phyloP scores from a whole-genome alignment of 1,284 basidiomycete species.

The Moesziomyces antarcticus region DNA sequence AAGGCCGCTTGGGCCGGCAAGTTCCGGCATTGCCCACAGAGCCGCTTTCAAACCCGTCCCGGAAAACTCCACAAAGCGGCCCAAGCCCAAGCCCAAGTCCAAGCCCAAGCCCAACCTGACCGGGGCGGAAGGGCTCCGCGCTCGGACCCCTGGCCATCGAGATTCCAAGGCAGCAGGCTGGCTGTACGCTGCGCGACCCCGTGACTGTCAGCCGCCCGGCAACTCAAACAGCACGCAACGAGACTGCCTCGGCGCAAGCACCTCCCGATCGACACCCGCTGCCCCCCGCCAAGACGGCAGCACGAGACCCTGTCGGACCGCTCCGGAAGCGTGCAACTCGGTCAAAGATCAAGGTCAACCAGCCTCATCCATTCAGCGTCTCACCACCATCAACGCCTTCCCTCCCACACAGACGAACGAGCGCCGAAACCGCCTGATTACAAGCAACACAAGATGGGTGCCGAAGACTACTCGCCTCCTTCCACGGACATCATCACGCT shows the following conservation, averaged over 20 bases:
- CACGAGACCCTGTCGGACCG: slow-evolving; percentile 15
- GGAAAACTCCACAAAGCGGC: slow-evolving; percentile 24
- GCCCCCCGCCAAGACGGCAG: not conserved
- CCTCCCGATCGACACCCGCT: slow-evolving; percentile 11
- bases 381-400: slow-evolving; percentile 5
- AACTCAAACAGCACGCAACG: too few species aligned
- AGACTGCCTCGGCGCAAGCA: not conserved
- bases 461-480: slow-evolving; percentile 56
- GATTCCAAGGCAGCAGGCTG: too few species aligned
- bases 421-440: not conserved
- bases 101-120: not conserved
- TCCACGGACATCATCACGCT: slow-evolving; percentile 66
- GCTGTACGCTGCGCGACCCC: too few species aligned
- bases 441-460: slow-evolving; percentile 32
- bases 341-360: not conserved
- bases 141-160: too few species aligned
- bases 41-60: slow-evolving; percentile 34
- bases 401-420: not conserved
- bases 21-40: slow-evolving; percentile 14
- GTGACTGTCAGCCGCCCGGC: too few species aligned
- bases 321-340: slow-evolving; percentile 11
- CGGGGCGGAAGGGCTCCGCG: too few species aligned
- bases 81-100: not conserved
- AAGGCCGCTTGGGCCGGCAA: slow-evolving; percentile 31
- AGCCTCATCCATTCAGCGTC: not conserved